Conservation (phyloP, 345 rosid species). For the Microcos paniculata region DNA sequence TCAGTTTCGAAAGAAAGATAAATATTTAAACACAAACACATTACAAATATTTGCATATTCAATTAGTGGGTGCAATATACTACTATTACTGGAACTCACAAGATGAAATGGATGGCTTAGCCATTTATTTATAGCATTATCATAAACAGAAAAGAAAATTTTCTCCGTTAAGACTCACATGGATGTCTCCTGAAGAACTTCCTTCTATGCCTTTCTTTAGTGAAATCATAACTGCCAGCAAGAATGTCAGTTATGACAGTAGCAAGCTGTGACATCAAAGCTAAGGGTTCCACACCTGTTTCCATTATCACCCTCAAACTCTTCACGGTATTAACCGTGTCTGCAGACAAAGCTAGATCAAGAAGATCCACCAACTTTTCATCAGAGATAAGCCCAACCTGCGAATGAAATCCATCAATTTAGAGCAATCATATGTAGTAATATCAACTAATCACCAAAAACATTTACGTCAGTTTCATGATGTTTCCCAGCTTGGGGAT, state of each 20-base stretch:
- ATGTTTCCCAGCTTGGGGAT: neutral
- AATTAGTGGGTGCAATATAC: neutral
- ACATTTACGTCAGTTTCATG: neutral
- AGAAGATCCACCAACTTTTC: slow-evolving; percentile 98
- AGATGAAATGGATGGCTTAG: slow-evolving; percentile 7
- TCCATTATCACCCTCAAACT: slow-evolving; percentile 88
- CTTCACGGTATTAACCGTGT: slow-evolving; percentile 97
- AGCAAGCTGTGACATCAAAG: slow-evolving; percentile 98
- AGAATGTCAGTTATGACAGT: slow-evolving; percentile 92
- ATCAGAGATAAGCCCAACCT: slow-evolving; percentile 97
- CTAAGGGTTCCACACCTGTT: slow-evolving; percentile 89
- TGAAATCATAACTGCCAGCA: slow-evolving; percentile 86
- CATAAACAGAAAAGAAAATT: slow-evolving; percentile 1
- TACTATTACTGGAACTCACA: neutral
- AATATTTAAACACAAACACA: slow-evolving; percentile 4
- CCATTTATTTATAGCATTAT: neutral
- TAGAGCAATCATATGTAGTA: slow-evolving; percentile 18
- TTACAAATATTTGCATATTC: neutral
- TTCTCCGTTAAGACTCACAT: slow-evolving; percentile 46
- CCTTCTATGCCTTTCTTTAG: slow-evolving; percentile 64
- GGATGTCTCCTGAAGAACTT: slow-evolving; percentile 81
- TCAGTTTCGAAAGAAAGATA: slow-evolving; percentile 16
- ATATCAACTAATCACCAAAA: slow-evolving; percentile 8
- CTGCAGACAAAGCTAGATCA: slow-evolving; percentile 97
- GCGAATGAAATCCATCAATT: slow-evolving; percentile 17